These are phyloP conservation scores for Pseudozyma tsukubaensis DNA, from an alignment of 1,284 basidiomycete genomes.

Conservation along the genomic window DNA sequence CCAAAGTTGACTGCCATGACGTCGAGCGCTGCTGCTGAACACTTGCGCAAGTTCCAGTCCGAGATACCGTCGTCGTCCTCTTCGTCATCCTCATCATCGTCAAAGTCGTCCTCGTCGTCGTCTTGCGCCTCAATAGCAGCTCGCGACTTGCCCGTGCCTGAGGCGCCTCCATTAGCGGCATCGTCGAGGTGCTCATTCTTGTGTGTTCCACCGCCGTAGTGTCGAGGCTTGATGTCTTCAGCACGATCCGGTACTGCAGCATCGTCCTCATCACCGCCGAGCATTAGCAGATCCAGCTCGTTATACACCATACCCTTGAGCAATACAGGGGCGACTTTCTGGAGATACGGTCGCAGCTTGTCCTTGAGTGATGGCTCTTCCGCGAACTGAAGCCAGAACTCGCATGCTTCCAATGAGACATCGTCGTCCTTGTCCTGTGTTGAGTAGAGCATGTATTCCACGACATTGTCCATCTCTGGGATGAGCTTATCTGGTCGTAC, in stretches of 20 bases:
- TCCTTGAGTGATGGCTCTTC: constrained; percentile 88
- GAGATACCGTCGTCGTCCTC: constrained; percentile 97
- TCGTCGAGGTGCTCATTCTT: constrained; percentile 66
- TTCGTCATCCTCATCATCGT: constrained; percentile 87
- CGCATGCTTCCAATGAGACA: constrained; percentile 82
- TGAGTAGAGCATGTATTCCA: constrained; percentile 98
- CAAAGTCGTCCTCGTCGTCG: constrained; percentile 79
- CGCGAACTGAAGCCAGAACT: constrained; percentile 99
- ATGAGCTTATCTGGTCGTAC: constrained; percentile 94
- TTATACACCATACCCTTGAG: constrained; percentile 98
- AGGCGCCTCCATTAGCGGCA: constrained; percentile 61
- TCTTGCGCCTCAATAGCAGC: constrained; percentile 72
- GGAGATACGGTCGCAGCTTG: constrained; percentile 85
- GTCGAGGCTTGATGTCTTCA: constrained; percentile 91
- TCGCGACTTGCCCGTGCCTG: constrained; percentile 51
- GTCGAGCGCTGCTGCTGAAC: constrained; percentile 95
- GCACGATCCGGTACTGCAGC: constrained; percentile 82
- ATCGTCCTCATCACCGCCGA: constrained; percentile 87
- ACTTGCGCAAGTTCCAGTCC: constrained; percentile 99
- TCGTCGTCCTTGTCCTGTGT: constrained; percentile 88
- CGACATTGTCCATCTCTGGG: constrained; percentile 93
- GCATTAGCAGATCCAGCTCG: constrained; percentile 93
- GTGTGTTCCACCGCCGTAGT: constrained; percentile 84
- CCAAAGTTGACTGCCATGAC: constrained; percentile 94
- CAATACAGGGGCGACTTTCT: constrained; percentile 89